A percentile compares a stretch with the other conserved stretches of the same genome.
phyloP scores from a whole-genome alignment of 805 yeast species.

The Ogataea ganodermae region DNA sequence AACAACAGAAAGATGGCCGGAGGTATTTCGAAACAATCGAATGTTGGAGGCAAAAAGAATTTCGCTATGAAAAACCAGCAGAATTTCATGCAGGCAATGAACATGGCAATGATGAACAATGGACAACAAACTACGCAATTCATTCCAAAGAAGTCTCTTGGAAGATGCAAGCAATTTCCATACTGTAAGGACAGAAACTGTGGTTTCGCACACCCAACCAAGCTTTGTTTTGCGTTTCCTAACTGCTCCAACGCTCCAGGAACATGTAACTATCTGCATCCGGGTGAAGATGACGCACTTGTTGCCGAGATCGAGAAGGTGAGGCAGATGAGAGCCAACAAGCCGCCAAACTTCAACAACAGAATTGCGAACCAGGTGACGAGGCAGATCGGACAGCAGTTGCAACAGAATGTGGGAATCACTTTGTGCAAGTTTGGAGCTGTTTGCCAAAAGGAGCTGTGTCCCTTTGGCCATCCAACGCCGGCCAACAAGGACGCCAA shows the following conservation, averaged over 20 bases:
- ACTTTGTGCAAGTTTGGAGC: conserved; percentile 76
- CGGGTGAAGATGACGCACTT: conserved; percentile 78
- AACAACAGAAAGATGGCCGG: conserved; percentile 15
- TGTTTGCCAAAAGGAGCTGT: conserved; percentile 71
- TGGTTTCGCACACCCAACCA: conserved; percentile 78
- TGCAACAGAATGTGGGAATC: conserved; percentile 40
- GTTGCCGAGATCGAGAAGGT: conserved; percentile 68
- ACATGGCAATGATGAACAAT: conserved; percentile 33
- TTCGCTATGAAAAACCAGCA: conserved; percentile 42
- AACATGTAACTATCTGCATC: conserved; percentile 80
- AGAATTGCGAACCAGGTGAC: conserved; percentile 34
- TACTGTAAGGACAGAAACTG: conserved; percentile 69
- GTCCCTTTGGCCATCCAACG: conserved; percentile 92
- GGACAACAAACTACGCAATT: conserved; percentile 34
- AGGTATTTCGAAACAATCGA: conserved; percentile 21
- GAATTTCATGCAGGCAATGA: conserved; percentile 45
- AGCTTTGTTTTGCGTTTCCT: conserved; percentile 71
- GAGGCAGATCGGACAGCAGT: conserved; percentile 38
- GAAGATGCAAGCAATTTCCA: conserved; percentile 73
- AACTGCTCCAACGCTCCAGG: conserved; percentile 79
- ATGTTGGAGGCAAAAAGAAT: conserved; percentile 20
- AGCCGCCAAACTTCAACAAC: conserved; percentile 27
- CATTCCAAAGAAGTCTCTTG: conserved; percentile 52
- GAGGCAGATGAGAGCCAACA: conserved; percentile 36
- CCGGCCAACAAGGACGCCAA: conserved; percentile 77